Percentiles rank a stretch among this genome's conserved stretches.
phyloP scores from a whole-genome alignment of 345 rosid genomes.

The Carallia pectinifolia region DNA sequence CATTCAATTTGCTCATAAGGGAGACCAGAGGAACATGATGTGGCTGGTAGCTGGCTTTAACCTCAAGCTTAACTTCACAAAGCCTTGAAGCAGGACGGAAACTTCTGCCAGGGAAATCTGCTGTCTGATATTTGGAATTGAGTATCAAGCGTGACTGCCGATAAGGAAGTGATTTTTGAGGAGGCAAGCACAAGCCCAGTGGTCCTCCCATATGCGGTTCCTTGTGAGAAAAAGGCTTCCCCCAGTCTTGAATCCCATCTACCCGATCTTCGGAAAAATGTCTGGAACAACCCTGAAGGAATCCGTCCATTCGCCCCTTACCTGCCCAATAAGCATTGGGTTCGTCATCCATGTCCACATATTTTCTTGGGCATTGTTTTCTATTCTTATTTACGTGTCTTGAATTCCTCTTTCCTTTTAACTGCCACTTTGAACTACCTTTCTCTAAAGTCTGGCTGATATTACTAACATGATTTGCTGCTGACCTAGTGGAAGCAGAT shows the following conservation, averaged over 20 bases:
- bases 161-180: slow-evolving; percentile 55
- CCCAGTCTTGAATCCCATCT: slow-evolving; percentile 34
- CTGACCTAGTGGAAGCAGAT: slow-evolving; percentile 36
- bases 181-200: slow-evolving; percentile 28
- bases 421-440: slow-evolving; percentile 83
- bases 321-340: slow-evolving; percentile 29
- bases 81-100: slow-evolving; percentile 36
- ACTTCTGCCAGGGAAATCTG: slow-evolving; percentile 42
- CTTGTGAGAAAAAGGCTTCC: slow-evolving; percentile 30
- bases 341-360: slow-evolving; percentile 43
- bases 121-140: slow-evolving; percentile 45
- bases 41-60: slow-evolving; percentile 61
- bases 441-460: slow-evolving; percentile 57
- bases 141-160: slow-evolving; percentile 54
- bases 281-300: slow-evolving; percentile 20
- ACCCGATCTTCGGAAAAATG: slow-evolving; percentile 26
- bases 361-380: slow-evolving; percentile 53
- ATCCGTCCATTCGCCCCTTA: slow-evolving; percentile 36
- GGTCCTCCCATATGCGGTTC: slow-evolving; percentile 34
- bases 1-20: slow-evolving; percentile 73
- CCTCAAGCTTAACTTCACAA: slow-evolving; percentile 71
- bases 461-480: slow-evolving; percentile 28
- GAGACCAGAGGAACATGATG: slow-evolving; percentile 84
- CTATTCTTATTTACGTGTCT: slow-evolving; percentile 68
- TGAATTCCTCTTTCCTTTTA: slow-evolving; percentile 89